Conservation (phyloP, 225 moss, liverwort and hornwort species). For the Lunularia cruciata region DNA sequence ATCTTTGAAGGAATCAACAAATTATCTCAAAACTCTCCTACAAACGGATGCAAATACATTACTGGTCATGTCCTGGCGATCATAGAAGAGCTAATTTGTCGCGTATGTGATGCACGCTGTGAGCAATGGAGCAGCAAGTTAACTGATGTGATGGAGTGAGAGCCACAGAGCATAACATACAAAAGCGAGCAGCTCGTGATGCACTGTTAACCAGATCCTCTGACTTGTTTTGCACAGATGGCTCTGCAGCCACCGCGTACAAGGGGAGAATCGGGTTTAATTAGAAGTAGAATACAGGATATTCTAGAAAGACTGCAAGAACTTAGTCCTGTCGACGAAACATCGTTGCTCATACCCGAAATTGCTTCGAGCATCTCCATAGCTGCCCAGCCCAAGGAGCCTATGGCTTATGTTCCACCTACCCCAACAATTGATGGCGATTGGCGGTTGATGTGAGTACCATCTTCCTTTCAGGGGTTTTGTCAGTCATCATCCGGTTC, state of each 20-base stretch:
- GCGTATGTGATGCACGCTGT: too few species aligned
- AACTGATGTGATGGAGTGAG: too few species aligned
- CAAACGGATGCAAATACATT: too few species aligned
- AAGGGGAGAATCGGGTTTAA: constrained; percentile 45
- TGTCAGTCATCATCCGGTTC: too few species aligned
- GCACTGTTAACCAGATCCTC: neutral
- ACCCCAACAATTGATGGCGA: constrained; percentile 75
- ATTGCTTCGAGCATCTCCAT: constrained; percentile 48
- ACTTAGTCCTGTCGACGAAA: constrained; percentile 62
- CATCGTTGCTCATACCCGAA: constrained; percentile 39
- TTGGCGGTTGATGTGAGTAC: constrained; percentile 80
- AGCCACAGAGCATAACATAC: too few species aligned
- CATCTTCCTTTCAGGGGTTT: too few species aligned
- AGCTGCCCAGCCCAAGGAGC: constrained; percentile 46
- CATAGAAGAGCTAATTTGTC: too few species aligned
- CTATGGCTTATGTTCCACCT: constrained; percentile 51
- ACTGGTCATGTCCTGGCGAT: too few species aligned
- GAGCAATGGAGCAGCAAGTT: too few species aligned
- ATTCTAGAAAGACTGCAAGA: constrained; percentile 58
- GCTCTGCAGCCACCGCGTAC: constrained; percentile 61
- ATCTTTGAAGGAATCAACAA: too few species aligned
- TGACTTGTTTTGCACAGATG: constrained; percentile 37
- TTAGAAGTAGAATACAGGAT: constrained; percentile 56
- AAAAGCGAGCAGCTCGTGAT: neutral
- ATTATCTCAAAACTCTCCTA: too few species aligned